These are phyloP conservation scores for Metarhizium sp. DNA, from an alignment of 2,329 filamentous ascomycete genomes.

Conservation along the genomic window DNA sequence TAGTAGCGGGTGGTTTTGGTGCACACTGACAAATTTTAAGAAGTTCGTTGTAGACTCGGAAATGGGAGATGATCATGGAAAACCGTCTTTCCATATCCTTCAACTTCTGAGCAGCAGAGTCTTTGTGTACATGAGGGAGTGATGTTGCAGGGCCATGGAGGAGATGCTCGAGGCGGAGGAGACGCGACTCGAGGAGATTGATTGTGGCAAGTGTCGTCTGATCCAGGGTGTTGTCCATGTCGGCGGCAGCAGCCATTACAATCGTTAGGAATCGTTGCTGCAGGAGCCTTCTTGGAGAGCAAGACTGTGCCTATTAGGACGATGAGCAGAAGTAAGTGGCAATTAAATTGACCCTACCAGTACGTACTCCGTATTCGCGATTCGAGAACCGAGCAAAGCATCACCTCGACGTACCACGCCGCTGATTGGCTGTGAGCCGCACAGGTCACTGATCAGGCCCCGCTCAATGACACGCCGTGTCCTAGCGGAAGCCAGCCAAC, in stretches of 20 bases:
- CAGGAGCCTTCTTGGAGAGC: no score
- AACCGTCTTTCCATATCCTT: slow-evolving; percentile 46
- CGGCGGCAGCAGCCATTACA: not conserved
- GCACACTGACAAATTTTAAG: slow-evolving; percentile 46
- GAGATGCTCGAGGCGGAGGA: slow-evolving; percentile 49
- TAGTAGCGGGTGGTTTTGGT: not conserved
- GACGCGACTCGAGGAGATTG: slow-evolving; percentile 47
- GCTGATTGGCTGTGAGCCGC: not conserved
- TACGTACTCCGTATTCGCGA: no score
- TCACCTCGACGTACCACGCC: no score
- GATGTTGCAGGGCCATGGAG: slow-evolving; percentile 38
- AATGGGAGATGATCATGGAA: slow-evolving; percentile 35
- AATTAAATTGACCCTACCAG: no score
- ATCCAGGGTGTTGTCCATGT: slow-evolving; percentile 33
- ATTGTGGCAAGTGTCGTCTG: slow-evolving; percentile 46
- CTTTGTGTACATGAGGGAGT: slow-evolving; percentile 22
- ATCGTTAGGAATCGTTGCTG: not conserved
- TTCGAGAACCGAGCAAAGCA: no score
- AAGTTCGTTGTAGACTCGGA: slow-evolving; percentile 49
- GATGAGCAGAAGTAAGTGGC: no score
- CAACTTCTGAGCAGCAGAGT: slow-evolving; percentile 34
- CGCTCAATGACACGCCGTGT: no score
- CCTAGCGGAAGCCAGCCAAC: no score
- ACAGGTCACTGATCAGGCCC: no score
- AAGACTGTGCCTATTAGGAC: no score